Base-by-base conservation (phyloP, 208 protist species). In the Crithidia fasciculata region DNA sequence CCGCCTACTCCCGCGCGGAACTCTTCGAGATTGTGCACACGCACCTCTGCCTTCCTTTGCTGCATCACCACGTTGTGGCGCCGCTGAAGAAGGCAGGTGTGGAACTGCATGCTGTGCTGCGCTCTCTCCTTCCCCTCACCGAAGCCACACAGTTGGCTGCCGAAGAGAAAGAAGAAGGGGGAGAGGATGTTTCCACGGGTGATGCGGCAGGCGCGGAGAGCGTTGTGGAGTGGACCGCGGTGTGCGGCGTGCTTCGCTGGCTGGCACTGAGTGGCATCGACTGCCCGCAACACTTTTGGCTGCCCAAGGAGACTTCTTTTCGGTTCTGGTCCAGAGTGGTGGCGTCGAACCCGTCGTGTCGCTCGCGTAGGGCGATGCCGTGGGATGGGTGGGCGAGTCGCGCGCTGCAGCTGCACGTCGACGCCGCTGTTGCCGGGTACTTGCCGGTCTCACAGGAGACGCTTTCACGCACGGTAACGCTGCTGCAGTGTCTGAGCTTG, bases 381-480 rank as follows among this genome's bases (percentile, higher is more conserved):
- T 52, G 68, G 8, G 41, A 4, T n/a, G 70, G 67, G 59, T 79
- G 74, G 74, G 52, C 45, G 4, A 64, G 62, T 8, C 67, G 74
- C 16, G 49, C 67, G 39, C 2, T 74, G 61, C 66, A 64, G 67
- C 61, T 79, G 67, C 74, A 79, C 50, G 60, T 79, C n/a, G 74
- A 68, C 45, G 74, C 74, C 13, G 28, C 58, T n/a, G 49, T 40
- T 12, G 66, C 56, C 8, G 74, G 74, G 15, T 50, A 72, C 44
- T 40, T 79, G 39, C 67, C 74, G 7, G 74, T 79, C 8, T 36
- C 57, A 18, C 74, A 61, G 59, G 59, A 53, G 19, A 63, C 67
- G 6, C 59, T 79, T 37, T 69, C 74, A 5, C 53, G 47, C 18
- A 55, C 55, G 13, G 52, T 79, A 36, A 13, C 74, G 4, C n/a